Evolutionary conservation across 768 basidiomycete species (phyloP), one percentile per base, ranked within the genome.

Genomic region (Stropharia rugosoannulata): DNA sequence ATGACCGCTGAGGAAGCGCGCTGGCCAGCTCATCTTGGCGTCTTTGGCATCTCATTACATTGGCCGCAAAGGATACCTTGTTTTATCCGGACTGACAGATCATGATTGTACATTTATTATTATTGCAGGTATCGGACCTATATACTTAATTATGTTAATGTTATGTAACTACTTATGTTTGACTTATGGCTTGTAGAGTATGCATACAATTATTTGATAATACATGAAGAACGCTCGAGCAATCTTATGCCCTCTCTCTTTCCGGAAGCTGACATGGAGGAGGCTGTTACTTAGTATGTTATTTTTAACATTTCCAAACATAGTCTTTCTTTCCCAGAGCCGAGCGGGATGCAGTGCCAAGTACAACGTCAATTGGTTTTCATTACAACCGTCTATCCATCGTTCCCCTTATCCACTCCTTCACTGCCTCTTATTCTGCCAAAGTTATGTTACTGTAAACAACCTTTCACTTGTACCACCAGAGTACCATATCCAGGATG

Each of bases 1-100:
- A 52, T 52, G 42, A 19, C n/a, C 11, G 10, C n/a, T n/a, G 51
- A 52, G n/a, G 51, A 52, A 19, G 42, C 51, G 4, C 42, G 51
- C 16, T 52, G 51, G 51, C 38, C 51, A 10, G 41, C 16, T 15
- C 41, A 44, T 37, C 41, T 52, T 2, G 51, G 42, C n/a, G 37
- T 42, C 8, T 52, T 35, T 52, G 51, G 51, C 2, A 52, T 52
- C 16, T 41, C 51, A 18, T 16, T 52, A 11, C 22, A 43, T 44
- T 52, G 51, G 51, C 51, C 51, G 4, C 41, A 40, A 9, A 52
- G 36, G 42, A 32, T 15, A n/a, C 32, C 41, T 22, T 35, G 16
- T 22, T 52, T 52, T 44, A 15, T 11, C 10, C 4, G 11, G 7
- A 3, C n/a, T 27, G 36, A 9, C 2, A 36, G 11, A 22, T 49